Base-by-base conservation (phyloP, 2,329 filamentous ascomycete species). In the Biscogniauxia marginata region DNA sequence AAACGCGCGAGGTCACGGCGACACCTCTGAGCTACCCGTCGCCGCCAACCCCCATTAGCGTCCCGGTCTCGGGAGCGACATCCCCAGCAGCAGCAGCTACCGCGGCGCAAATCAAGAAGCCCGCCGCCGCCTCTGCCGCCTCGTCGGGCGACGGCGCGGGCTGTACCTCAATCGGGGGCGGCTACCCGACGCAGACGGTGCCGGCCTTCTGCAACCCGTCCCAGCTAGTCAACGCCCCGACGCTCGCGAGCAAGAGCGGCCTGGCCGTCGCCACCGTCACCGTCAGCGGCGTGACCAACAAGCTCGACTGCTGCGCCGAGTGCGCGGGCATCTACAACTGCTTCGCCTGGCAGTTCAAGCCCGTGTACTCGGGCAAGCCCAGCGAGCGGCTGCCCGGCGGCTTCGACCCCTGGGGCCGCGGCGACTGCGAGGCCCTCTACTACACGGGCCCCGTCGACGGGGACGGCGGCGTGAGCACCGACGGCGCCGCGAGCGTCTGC, bases 321-420 rank as follows among this genome's bases (percentile, higher is more conserved):
- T 70, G 68, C 58, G 67, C 67, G 16, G 52, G 52, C 25, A 63
- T 70, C 57, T 68, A 63, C 60, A 70, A 70, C 62, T 70, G 68
- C 59, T 62, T 66, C 45, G 67, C 68, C 48, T 70, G 68, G 68
- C 58, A 52, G 46, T 70, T 69, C 53, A 50, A 65, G 1, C 68
- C 68, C 9, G 62, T 63, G 13, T 66, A 64, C 54, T 52, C 54
- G 3, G 56, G 53, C 19, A 6, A 44, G 1, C 67, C 68, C 2
- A 63, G 64, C 52, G 50, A 57, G 1, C 56, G 56, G 19, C 58
- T 67, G 2, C 68, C 68, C 2, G 68, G 65, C 22, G 68, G 67
- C 2, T 70, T 70, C 53, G 67, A 70, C 43, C 68, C 68, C 24
- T 70, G 67, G 66, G 65, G 64, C 34, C 63, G 61, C 43, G 67